Base-by-base conservation (phyloP, 2,329 filamentous ascomycete species). In the Colletotrichum sp. region DNA sequence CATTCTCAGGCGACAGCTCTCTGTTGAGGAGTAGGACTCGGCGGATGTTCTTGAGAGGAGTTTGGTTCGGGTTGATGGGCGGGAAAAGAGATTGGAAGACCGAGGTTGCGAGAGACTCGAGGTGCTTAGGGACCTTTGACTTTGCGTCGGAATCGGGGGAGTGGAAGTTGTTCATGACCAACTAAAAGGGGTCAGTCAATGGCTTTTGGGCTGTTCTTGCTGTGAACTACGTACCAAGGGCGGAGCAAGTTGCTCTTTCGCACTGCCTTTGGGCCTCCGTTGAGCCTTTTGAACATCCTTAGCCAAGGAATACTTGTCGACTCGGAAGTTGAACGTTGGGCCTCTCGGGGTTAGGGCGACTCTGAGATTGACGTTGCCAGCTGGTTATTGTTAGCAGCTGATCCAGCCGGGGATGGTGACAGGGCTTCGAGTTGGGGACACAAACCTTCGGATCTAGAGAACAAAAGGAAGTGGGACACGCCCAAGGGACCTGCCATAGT, bases 81-180 rank as follows among this genome's bases (percentile, higher is more conserved):
- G 97, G 96, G 82, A 99, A 99, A 44, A 99, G 91, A 9, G 95
- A 98, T 85, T 98, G 96, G 86, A 99, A 99, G 81, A 98, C 93
- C 62, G 96, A 98, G 3, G 96, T 99, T 4, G 96, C 93, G 36
- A 99, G 93, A 28, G 94, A 94, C 86, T 99, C 97, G 81, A 99
- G 94, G 80, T 98, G 96, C 83, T 95, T 98, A 7, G 96, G 96
- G n/a, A 98, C 93, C 77, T 94, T 92, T 26, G 92, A 91, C 73
- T 89, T 90, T 34, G 91, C 86, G 73, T 92, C 90, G 60, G 90
- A 82, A 36, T 87, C 88, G 32, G 94, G 90, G 5, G 93, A 93
- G 52, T 92, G 91, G 85, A 99, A 98, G 85, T 98, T 98, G 87
- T 99, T 99, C 97, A 99, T 99, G 79, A 99, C 97, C 60, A 99